Conservation (phyloP, 352 stramenopile genomes). For the Thalassiosira sp. region DNA sequence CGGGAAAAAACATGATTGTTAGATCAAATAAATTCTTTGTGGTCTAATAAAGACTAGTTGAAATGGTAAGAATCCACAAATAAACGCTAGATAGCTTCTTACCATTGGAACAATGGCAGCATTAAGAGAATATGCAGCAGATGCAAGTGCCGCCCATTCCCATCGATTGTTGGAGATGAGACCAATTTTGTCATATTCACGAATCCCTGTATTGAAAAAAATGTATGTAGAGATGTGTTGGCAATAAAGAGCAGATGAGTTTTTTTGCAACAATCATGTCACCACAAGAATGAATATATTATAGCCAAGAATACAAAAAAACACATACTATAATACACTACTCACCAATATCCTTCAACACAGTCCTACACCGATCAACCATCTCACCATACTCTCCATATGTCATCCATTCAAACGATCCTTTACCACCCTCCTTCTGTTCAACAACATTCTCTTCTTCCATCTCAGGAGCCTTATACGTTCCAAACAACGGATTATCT, state of each 20-base stretch:
- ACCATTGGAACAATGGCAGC: slow-evolving; percentile 66
- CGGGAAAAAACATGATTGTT: not conserved
- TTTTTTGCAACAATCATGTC: not conserved
- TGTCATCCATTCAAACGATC: slow-evolving; percentile 70
- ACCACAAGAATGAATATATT: too few species aligned
- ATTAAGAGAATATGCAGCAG: slow-evolving; percentile 56
- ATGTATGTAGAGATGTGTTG: slow-evolving; percentile 5
- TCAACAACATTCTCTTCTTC: slow-evolving; percentile 50
- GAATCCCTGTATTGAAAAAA: slow-evolving; percentile 52
- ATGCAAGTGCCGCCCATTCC: slow-evolving; percentile 64
- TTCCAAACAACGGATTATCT: slow-evolving; percentile 56
- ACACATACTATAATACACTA: slow-evolving; percentile 3
- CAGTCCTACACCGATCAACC: slow-evolving; percentile 40
- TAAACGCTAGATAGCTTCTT: slow-evolving; percentile 7
- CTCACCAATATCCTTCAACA: slow-evolving; percentile 57
- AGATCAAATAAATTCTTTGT: too few species aligned
- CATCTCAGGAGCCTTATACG: slow-evolving; percentile 26
- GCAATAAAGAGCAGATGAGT: slow-evolving; percentile 1
- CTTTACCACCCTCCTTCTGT: slow-evolving; percentile 25
- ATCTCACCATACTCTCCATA: slow-evolving; percentile 63
- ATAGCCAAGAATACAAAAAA: not conserved
- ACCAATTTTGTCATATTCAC: slow-evolving; percentile 61
- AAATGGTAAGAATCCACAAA: not conserved
- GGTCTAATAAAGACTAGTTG: too few species aligned
- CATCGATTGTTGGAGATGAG: slow-evolving; percentile 78